Conservation (phyloP, 495 filamentous ascomycete species). For the Pseudotulostoma volvatum region DNA sequence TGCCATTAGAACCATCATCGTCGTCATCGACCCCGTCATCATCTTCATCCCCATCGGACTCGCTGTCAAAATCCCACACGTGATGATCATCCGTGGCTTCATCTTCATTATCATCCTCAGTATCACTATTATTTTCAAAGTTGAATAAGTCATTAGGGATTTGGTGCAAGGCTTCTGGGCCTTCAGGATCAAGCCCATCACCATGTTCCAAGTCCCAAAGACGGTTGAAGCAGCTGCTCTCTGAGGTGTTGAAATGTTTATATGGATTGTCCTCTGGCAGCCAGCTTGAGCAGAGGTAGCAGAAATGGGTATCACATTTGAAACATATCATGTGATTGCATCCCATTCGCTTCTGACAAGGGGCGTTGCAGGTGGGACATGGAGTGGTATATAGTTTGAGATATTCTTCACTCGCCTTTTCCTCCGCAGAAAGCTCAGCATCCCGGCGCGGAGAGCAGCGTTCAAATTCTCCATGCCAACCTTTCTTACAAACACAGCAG, state of each 20-base stretch:
- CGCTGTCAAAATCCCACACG: background rate
- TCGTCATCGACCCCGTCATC: slow-evolving; percentile 14
- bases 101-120: slow-evolving; percentile 4
- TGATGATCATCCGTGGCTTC: background rate
- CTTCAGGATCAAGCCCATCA: slow-evolving; percentile 42
- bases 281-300: slow-evolving; percentile 85
- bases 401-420: slow-evolving; percentile 70
- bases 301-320: slow-evolving; percentile 82
- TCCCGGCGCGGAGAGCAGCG: slow-evolving; percentile 43
- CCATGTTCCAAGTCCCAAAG: slow-evolving; percentile 82
- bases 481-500: slow-evolving; percentile 53
- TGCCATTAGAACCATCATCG: slow-evolving; percentile 8
- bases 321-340: slow-evolving; percentile 98
- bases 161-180: slow-evolving; percentile 26
- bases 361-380: slow-evolving; percentile 81
- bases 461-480: slow-evolving; percentile 79
- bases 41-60: background rate
- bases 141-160: slow-evolving; percentile 21
- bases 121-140: slow-evolving; percentile 24
- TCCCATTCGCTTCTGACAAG: slow-evolving; percentile 75
- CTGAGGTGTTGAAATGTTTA: slow-evolving; percentile 60
- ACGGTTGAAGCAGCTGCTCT: slow-evolving; percentile 57
- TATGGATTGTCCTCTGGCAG: slow-evolving; percentile 72
- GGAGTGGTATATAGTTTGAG: slow-evolving; percentile 61
- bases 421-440: slow-evolving; percentile 59